Base-by-base conservation (phyloP, 106 monocot species). In the Alisma plantagoaquatica region DNA sequence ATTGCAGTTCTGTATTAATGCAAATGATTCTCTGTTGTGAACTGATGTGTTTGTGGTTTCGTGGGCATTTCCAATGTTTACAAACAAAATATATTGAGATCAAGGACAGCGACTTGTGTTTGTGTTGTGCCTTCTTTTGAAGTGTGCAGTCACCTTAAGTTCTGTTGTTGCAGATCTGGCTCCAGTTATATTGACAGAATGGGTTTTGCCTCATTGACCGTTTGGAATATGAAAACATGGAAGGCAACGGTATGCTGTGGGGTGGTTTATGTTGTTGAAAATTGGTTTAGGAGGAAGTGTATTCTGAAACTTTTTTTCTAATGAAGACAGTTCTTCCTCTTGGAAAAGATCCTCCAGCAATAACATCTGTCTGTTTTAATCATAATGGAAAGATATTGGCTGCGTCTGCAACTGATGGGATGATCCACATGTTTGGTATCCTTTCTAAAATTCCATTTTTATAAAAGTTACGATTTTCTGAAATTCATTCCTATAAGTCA, bases 391-490 rank as follows among this genome's bases (percentile, higher is more conserved):
- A 94, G 68, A 94, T 94, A 57, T 76, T 94, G 64, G 94, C 94
- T 19, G 94, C 84, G 29, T 69, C 81, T 55, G 83, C 94, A 52
- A 78, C 75, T 57, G 94, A 94, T 78, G 84, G 94, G 68, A 87
- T 94, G 83, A 84, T 94, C 64, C 94, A 94, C 55, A 84, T 88
- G 74, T 94, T 88, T 75, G 94, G 88, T 94, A 92, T 86, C 81
- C 86, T 86, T 10, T 23, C 32, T 23, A 23, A 29, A 8, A 2
- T n/a, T 32, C n/a, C n/a, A n/a, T n/a, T n/a, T n/a, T n/a, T n/a
- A n/a, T n/a, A n/a, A n/a, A n/a, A n/a, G n/a, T n/a, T n/a, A n/a
- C n/a, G n/a, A n/a, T n/a, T n/a, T n/a, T n/a, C n/a, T n/a, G n/a
- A n/a, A n/a, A n/a, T n/a, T n/a, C n/a, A n/a, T n/a, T n/a, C n/a